Evolutionary conservation across 2,329 filamentous ascomycete genomes (phyloP).

Genomic region (Xylaria multiplex): DNA sequence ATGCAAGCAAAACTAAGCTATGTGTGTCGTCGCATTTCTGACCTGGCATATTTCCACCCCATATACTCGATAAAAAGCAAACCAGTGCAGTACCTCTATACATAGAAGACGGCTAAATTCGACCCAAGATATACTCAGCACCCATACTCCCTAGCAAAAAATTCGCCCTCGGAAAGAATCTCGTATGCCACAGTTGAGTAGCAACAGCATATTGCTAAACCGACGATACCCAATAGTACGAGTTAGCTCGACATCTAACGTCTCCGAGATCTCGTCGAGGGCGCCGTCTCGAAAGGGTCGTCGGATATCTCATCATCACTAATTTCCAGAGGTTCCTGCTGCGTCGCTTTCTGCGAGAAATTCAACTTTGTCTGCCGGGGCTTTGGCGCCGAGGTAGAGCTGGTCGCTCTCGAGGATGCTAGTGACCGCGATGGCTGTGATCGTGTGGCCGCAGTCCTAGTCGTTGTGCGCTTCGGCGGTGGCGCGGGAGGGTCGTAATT

Average conservation of each 20-base stretch:
- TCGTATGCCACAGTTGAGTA: neutral
- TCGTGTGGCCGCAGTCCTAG: constrained; percentile 45
- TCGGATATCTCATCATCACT: constrained; percentile 74
- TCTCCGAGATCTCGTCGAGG: constrained; percentile 47
- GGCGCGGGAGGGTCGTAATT: constrained; percentile 52
- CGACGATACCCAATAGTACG: neutral
- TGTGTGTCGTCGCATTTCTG: neutral
- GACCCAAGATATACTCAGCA: neutral
- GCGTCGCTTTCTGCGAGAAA: constrained; percentile 58
- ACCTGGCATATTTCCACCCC: neutral
- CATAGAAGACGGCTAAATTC: neutral
- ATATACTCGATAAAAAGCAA: constrained; percentile 1
- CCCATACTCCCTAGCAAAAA: neutral
- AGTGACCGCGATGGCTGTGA: constrained; percentile 47
- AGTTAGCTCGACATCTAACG: constrained; percentile 27
- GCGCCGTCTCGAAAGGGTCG: constrained; percentile 67
- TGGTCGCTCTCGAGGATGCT: constrained; percentile 49
- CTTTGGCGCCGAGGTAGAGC: constrained; percentile 46
- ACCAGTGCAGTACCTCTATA: neutral
- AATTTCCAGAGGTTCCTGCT: constrained; percentile 64
- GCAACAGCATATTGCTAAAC: neutral
- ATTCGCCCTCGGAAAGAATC: neutral
- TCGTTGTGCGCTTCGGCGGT: constrained; percentile 52
- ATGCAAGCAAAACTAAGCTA: neutral
- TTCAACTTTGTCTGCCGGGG: constrained; percentile 60